These are phyloP conservation scores for Fragilaria radians DNA, from an alignment of 108 stramenopile genomes.

Conservation along the genomic window DNA sequence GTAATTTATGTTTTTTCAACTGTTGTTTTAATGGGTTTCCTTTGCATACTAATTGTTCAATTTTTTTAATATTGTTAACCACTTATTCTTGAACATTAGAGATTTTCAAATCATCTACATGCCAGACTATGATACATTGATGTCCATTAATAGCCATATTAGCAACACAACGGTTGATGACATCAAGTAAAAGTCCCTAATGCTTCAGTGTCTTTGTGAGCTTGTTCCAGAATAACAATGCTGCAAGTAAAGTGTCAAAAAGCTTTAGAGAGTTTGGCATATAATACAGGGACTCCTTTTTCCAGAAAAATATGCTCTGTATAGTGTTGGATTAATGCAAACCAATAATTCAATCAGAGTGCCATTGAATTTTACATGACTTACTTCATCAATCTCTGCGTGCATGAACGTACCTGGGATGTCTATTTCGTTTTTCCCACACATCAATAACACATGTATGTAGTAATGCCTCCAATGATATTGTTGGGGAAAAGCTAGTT, in stretches of 20 bases:
- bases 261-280: constrained; percentile 9
- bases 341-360: constrained; percentile 1
- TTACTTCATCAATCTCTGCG: constrained; percentile 6
- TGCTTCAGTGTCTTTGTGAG: not conserved
- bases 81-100: constrained; percentile 14
- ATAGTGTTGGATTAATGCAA: constrained; percentile 11
- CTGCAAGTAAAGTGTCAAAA: constrained; percentile 14
- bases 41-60: constrained; percentile 12
- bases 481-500: constrained; percentile 20
- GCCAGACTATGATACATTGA: too few species aligned
- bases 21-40: constrained; percentile 2
- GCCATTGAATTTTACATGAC: constrained; percentile 3
- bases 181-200: constrained; percentile 28
- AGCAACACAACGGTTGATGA: constrained; percentile 32
- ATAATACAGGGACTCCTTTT: constrained; percentile 11
- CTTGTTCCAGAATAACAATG: constrained; percentile 16
- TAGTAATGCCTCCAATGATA: constrained; percentile 21
- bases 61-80: not conserved
- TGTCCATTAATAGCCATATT: too few species aligned
- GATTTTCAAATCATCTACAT: constrained; percentile 34
- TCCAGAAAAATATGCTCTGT: constrained; percentile 5
- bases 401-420: constrained; percentile 30
- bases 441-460: constrained; percentile 23
- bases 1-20: constrained; percentile 17
- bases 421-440: constrained; percentile 18